Evolutionary conservation across 345 rosid genomes (phyloP), one percentile per base, ranked within the genome.

Genomic region (Eucalyptus guilfoylei): DNA sequence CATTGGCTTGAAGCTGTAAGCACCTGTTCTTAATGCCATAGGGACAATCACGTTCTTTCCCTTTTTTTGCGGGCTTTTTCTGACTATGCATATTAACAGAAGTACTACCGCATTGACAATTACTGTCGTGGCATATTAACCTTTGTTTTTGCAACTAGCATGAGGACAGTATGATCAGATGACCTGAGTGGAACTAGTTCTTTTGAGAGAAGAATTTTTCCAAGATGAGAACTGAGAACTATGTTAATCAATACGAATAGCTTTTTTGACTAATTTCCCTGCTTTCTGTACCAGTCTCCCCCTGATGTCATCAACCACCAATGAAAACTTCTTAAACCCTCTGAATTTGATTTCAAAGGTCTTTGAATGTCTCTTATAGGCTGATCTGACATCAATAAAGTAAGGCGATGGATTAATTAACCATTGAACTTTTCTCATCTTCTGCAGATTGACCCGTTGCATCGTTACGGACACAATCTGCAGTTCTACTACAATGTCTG

Each of bases 381-480:
- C 49, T 40, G 28, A 76, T 40, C 85, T 23, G 30, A 21, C 47
- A 40, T 76, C 85, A 6, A 40, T 11, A 15, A 19, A 72, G 7
- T 17, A 34, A 72, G 47, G 44, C 14, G 47, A 23, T 21, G 47
- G 47, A 76, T 40, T 76, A 21, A 23, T 23, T 7, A 40, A 37
- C 47, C 47, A 6, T 37, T 40, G 83, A 40, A 23, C 83, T 49
- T 21, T 62, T 85, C 21, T 83, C 9, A 17, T 32, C 40, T 24
- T 90, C 49, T 64, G 87, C 90, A 97, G 98, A 97, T 97, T 87
- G 99, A 97, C 86, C 97, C 99, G 52, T 92, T 95, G 44, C 98
- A 97, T 91, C 93, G 99, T 28, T 96, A 97, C 87, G 99, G 99
- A n/a, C 95, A 94, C 90, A 97, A 96, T 80, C 91, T 97, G 50